phyloP scores from a whole-genome alignment of 1,284 basidiomycete species.

The Anthracocystis setariae region DNA sequence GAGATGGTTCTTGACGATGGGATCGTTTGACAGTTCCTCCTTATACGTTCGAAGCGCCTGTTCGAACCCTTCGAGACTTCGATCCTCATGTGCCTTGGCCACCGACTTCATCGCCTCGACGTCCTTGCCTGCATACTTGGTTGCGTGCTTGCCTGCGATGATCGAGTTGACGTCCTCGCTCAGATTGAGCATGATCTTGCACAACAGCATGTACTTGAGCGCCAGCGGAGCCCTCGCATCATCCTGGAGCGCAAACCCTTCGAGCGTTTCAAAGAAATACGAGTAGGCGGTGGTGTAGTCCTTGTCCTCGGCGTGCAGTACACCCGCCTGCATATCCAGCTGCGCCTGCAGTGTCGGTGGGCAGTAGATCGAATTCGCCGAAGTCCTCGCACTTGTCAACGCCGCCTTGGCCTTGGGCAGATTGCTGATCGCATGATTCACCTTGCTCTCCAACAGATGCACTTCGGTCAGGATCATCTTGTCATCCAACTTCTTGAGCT shows the following conservation, averaged over 20 bases:
- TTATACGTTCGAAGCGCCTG: slow-evolving; percentile 86
- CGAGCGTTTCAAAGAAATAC: slow-evolving; percentile 97
- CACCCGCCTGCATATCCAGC: slow-evolving; percentile 89
- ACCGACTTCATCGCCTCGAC: slow-evolving; percentile 95
- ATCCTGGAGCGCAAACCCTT: slow-evolving; percentile 78
- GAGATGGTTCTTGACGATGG: slow-evolving; percentile 91
- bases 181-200: slow-evolving; percentile 96
- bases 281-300: slow-evolving; percentile 96
- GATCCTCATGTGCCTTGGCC: slow-evolving; percentile 89
- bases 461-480: slow-evolving; percentile 98
- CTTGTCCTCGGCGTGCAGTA: slow-evolving; percentile 95
- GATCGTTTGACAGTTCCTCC: slow-evolving; percentile 88
- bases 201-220: slow-evolving; percentile 96
- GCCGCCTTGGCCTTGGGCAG: slow-evolving; percentile 93
- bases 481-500: slow-evolving; percentile 92
- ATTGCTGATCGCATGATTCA: slow-evolving; percentile 91
- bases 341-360: slow-evolving; percentile 90
- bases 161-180: slow-evolving; percentile 91
- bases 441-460: slow-evolving; percentile 88
- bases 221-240: slow-evolving; percentile 77
- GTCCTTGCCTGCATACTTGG: slow-evolving; percentile 81
- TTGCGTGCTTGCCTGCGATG: slow-evolving; percentile 84
- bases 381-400: slow-evolving; percentile 89
- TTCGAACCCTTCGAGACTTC: slow-evolving; percentile 90
- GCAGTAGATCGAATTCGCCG: slow-evolving; percentile 97